A percentile compares a stretch with the other conserved stretches of the same genome.
Evolutionary conservation across 2,329 filamentous ascomycete genomes (phyloP).

Genomic region (Didymella pinodella): DNA sequence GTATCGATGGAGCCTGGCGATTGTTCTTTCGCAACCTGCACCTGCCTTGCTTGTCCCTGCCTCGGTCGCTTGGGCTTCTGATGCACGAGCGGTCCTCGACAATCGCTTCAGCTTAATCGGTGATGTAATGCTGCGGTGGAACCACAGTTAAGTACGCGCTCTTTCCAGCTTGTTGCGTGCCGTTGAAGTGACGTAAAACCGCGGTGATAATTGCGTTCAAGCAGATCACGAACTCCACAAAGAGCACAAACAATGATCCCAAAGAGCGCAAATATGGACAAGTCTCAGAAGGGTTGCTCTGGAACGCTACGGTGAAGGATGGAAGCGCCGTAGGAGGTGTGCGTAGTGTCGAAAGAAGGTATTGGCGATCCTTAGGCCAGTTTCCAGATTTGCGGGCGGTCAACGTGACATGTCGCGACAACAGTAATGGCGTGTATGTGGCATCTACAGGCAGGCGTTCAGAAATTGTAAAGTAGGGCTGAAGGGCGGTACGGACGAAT

Average conservation of each 20-base stretch:
- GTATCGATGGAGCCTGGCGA: not conserved
- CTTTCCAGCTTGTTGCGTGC: conserved; percentile 24
- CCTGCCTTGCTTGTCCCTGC: conserved; percentile 15
- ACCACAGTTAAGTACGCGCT: conserved; percentile 25
- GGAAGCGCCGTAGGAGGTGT: conserved; percentile 5
- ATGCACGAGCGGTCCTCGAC: not conserved
- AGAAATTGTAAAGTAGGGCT: conserved; percentile 1
- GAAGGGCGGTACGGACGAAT: conserved; percentile 17
- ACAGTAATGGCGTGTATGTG: not conserved
- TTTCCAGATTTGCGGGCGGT: not conserved
- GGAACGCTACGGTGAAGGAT: not conserved
- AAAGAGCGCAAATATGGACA: conserved; percentile 6
- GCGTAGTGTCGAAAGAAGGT: conserved; percentile 9
- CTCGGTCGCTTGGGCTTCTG: conserved; percentile 2
- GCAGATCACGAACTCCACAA: conserved; percentile 25
- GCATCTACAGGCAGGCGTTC: conserved; percentile 4
- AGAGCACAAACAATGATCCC: conserved; percentile 19
- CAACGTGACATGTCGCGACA: conserved; percentile 10
- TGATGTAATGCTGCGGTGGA: not conserved
- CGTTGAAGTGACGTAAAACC: conserved; percentile 27
- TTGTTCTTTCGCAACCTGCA: not conserved
- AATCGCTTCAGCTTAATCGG: not conserved
- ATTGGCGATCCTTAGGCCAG: conserved; percentile 4
- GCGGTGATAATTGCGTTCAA: conserved; percentile 25
- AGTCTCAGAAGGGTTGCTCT: conserved; percentile 8